Evolutionary conservation across 495 filamentous ascomycete genomes (phyloP), one percentile per base, ranked within the genome.

Genomic region (Hypoxylon rickii): DNA sequence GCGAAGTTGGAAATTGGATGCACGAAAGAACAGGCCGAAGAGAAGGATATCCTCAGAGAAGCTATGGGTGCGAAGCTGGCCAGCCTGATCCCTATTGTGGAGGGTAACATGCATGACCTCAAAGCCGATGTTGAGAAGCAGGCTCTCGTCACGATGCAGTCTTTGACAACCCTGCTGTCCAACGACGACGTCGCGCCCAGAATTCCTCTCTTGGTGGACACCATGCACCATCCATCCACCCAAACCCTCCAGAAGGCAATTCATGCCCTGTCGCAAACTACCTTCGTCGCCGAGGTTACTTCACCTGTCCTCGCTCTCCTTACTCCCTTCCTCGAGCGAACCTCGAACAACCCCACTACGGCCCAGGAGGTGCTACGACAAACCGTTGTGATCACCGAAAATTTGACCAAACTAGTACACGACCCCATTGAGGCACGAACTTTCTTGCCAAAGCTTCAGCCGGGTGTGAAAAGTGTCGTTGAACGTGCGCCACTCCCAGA

Each of bases 291-390:
- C 46, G 84, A 93, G 53, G 95, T 99, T 56, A 97, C 91, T 10
- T 97, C 94, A n/a, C 94, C 94, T 15, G 94, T 97, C 3, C 84
- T 99, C 19, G 94, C 94, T n/a, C 85, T 99, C 7, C 83, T 99
- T 22, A 99, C 94, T 3, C 94, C 94, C 26, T 88, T 97, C 53
- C 84, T 99, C 17, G 95, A 97, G 70, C 85, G 94, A 51, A 88
- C 92, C 8, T 83, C 97, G 40, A 96, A 96, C 73, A 89, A 88
- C 33, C 94, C 93, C 3, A 79, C 82, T 10, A 99, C 94, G 7
- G 83, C 88, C 11, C 94, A 98, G 73, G 94, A 98, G 75, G 94
- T 97, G 2, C 78, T 97, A 24, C 87, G 94, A 26, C 95, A 97
- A 69, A 96, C 93, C 3, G 91, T 95, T 16, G 89, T 97, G 13